These are phyloP conservation scores for Saccharomycopsis selenospora DNA, from an alignment of 805 yeast species.

Conservation along the genomic window DNA sequence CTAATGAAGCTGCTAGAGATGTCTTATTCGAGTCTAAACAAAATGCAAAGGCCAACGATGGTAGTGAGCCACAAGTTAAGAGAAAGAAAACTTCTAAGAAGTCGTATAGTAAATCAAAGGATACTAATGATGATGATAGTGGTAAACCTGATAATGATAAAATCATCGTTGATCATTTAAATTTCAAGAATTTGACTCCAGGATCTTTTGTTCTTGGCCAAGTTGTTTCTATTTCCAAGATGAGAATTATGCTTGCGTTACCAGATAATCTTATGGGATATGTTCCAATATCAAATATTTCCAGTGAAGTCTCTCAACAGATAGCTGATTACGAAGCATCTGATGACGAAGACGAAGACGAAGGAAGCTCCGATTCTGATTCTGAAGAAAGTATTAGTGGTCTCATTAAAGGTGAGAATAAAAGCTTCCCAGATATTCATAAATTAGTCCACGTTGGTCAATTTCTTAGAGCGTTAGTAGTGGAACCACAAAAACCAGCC, in stretches of 20 bases:
- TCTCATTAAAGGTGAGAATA: slow-evolving; percentile 23
- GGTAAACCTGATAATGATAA: slow-evolving; percentile 29
- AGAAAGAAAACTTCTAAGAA: slow-evolving; percentile 25
- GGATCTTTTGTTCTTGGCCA: slow-evolving; percentile 79
- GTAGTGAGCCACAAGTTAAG: slow-evolving; percentile 21
- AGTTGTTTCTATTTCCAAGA: slow-evolving; percentile 48
- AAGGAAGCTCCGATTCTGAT: slow-evolving; percentile 31
- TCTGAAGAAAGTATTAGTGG: slow-evolving; percentile 25
- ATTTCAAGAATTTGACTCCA: slow-evolving; percentile 54
- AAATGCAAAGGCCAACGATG: slow-evolving; percentile 21
- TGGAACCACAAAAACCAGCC: slow-evolving; percentile 41
- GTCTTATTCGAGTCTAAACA: slow-evolving; percentile 51
- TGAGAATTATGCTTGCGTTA: slow-evolving; percentile 62
- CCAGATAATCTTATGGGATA: slow-evolving; percentile 79
- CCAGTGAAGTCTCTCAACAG: slow-evolving; percentile 49
- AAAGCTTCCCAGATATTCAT: slow-evolving; percentile 49
- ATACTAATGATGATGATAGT: slow-evolving; percentile 25
- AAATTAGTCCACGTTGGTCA: slow-evolving; percentile 63
- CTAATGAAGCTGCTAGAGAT: slow-evolving; percentile 87
- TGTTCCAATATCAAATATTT: slow-evolving; percentile 66
- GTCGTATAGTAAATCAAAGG: slow-evolving; percentile 22
- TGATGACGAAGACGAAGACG: slow-evolving; percentile 37
- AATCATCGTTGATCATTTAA: slow-evolving; percentile 55
- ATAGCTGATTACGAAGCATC: slow-evolving; percentile 53
- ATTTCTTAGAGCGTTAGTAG: slow-evolving; percentile 80